phyloP scores from a whole-genome alignment of 2,329 filamentous ascomycete genomes.

The Apiospora kogelbergensis region DNA sequence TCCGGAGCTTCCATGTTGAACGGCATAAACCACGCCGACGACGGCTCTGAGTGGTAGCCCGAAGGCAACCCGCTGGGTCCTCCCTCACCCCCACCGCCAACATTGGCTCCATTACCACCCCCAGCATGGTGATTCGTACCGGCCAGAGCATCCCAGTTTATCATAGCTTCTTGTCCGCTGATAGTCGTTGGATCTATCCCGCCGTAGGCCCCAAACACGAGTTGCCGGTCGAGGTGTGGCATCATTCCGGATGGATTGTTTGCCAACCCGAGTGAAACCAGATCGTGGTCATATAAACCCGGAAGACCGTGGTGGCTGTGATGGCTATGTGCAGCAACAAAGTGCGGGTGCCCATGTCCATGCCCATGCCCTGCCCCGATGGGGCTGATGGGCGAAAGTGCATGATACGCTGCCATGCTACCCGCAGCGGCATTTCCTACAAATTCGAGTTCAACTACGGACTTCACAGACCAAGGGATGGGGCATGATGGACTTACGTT shows the following conservation, averaged over 20 bases:
- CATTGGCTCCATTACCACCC: slow-evolving; percentile 26
- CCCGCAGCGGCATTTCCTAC: slow-evolving; percentile 13
- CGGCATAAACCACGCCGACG: slow-evolving; percentile 85
- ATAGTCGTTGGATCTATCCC: slow-evolving; percentile 47
- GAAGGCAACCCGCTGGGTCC: slow-evolving; percentile 25
- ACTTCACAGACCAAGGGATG: not conserved
- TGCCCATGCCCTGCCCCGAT: slow-evolving; percentile 34
- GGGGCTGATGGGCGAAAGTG: slow-evolving; percentile 54
- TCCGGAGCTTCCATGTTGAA: slow-evolving; percentile 85
- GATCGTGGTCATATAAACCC: slow-evolving; percentile 49
- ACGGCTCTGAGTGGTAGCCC: slow-evolving; percentile 41
- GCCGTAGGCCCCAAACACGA: slow-evolving; percentile 72
- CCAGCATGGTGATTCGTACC: slow-evolving; percentile 28
- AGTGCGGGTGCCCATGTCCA: slow-evolving; percentile 24
- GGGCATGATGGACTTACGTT: slow-evolving; percentile 41
- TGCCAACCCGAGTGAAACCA: slow-evolving; percentile 53
- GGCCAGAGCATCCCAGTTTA: slow-evolving; percentile 48
- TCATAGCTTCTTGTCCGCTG: slow-evolving; percentile 36
- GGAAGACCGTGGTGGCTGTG: slow-evolving; percentile 31
- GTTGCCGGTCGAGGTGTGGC: slow-evolving; percentile 71
- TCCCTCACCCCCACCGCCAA: slow-evolving; percentile 26
- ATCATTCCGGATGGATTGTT: slow-evolving; percentile 53
- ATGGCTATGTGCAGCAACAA: not conserved
- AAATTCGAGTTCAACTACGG: not conserved
- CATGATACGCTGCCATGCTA: slow-evolving; percentile 37